These are phyloP conservation scores for Corchorus capsularis DNA, from an alignment of 345 rosid genomes.

Conservation along the genomic window DNA sequence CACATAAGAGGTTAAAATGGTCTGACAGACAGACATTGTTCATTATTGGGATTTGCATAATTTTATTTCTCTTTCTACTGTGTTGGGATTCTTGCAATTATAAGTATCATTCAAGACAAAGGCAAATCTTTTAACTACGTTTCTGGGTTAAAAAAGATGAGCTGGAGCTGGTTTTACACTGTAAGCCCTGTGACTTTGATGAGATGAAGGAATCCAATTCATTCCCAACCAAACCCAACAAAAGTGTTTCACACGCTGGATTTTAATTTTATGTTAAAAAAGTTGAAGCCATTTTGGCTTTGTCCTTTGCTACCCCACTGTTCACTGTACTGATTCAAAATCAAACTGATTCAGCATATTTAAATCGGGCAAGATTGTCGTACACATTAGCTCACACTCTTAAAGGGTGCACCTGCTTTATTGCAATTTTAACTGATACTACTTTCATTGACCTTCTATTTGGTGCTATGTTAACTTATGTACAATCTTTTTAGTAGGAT, in stretches of 20 bases:
- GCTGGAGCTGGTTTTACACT: neutral
- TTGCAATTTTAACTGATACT: neutral
- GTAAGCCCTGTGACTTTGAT: neutral
- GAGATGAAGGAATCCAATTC: neutral
- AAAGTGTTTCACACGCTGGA: neutral
- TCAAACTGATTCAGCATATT: too few species aligned
- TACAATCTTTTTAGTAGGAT: too few species aligned
- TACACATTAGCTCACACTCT: neutral
- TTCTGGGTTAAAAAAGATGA: neutral
- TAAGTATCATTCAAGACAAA: neutral
- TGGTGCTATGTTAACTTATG: too few species aligned
- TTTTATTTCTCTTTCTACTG: conserved; percentile 13
- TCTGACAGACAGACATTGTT: conserved; percentile 18
- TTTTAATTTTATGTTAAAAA: neutral
- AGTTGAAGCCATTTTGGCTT: neutral
- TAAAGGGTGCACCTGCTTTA: neutral
- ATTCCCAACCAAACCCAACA: neutral
- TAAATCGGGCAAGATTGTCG: neutral
- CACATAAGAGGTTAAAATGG: neutral
- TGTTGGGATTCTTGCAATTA: conserved; percentile 12
- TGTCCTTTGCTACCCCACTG: too few species aligned
- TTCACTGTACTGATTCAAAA: neutral
- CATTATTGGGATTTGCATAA: conserved; percentile 44
- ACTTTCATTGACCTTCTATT: too few species aligned
- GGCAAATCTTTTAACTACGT: neutral